phyloP scores from a whole-genome alignment of 164 flowering plant genomes.

The Euptelea pleiosperma region DNA sequence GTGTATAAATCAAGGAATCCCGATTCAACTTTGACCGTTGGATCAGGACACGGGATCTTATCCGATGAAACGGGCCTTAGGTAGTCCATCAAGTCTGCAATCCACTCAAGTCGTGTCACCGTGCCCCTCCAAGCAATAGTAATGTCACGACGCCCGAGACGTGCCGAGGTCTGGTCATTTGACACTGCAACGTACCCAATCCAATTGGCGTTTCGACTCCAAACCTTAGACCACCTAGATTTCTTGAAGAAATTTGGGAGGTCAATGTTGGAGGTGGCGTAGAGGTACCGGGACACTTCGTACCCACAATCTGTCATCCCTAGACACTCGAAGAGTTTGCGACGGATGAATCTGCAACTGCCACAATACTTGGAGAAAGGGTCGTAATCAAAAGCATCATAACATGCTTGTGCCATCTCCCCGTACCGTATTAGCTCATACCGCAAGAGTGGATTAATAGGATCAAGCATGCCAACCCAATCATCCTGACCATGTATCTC shows the following conservation, averaged over 20 bases:
- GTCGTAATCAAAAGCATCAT: constrained; percentile 77
- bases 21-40: constrained; percentile 55
- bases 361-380: constrained; percentile 69
- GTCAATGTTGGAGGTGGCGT: constrained; percentile 63
- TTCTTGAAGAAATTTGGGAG: constrained; percentile 66
- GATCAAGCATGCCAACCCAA: constrained; percentile 70
- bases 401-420: constrained; percentile 77
- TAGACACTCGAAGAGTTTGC: constrained; percentile 40
- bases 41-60: constrained; percentile 55
- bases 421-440: constrained; percentile 75
- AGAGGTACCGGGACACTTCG: constrained; percentile 58
- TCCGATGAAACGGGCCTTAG: constrained; percentile 36
- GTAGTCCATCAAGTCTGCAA: constrained; percentile 59
- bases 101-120: constrained; percentile 71
- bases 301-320: constrained; percentile 46
- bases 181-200: constrained; percentile 85
- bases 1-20: constrained; percentile 80
- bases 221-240: constrained; percentile 47
- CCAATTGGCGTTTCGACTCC: constrained; percentile 84
- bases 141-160: constrained; percentile 78
- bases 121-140: constrained; percentile 83
- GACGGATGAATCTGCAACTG: constrained; percentile 39
- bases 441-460: constrained; percentile 58
- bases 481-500: constrained; percentile 66
- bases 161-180: constrained; percentile 48